Evolutionary conservation across 441 rosid species (phyloP).

Genomic region (Kokia cookei): DNA sequence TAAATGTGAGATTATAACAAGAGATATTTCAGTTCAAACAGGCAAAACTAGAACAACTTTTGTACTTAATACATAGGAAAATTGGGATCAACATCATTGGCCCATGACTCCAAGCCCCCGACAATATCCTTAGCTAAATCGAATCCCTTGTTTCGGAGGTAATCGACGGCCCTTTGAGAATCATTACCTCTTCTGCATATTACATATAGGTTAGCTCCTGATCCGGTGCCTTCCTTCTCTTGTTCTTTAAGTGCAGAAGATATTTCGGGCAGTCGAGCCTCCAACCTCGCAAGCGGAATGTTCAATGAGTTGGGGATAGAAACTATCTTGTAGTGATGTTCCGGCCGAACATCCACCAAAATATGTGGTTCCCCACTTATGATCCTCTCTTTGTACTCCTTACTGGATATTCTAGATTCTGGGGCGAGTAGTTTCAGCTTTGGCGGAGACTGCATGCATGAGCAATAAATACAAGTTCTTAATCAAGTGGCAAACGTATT

Average conservation of each 20-base stretch:
- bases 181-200: conserved; percentile 88
- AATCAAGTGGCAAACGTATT: not conserved
- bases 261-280: conserved; percentile 56
- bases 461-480: not conserved
- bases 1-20: not conserved
- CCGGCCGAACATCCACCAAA: conserved; percentile 81
- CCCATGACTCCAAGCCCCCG: conserved; percentile 89
- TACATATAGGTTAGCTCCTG: conserved; percentile 41
- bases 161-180: conserved; percentile 83
- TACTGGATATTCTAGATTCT: conserved; percentile 70
- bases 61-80: conserved; percentile 17
- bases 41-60: not conserved
- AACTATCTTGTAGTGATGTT: conserved; percentile 78
- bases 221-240: not conserved
- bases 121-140: conserved; percentile 60
- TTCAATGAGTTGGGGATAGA: conserved; percentile 73
- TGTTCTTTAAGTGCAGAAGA: conserved; percentile 49
- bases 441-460: conserved; percentile 32
- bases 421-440: conserved; percentile 49
- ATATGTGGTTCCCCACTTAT: conserved; percentile 41
- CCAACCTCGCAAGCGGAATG: conserved; percentile 62
- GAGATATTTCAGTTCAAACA: not conserved
- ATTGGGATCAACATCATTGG: conserved; percentile 50
- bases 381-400: conserved; percentile 48
- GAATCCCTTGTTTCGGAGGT: conserved; percentile 54